Percentiles rank a stretch among this genome's conserved stretches.
Conservation (phyloP, 768 basidiomycete species). For the Suillus decipiens region DNA sequence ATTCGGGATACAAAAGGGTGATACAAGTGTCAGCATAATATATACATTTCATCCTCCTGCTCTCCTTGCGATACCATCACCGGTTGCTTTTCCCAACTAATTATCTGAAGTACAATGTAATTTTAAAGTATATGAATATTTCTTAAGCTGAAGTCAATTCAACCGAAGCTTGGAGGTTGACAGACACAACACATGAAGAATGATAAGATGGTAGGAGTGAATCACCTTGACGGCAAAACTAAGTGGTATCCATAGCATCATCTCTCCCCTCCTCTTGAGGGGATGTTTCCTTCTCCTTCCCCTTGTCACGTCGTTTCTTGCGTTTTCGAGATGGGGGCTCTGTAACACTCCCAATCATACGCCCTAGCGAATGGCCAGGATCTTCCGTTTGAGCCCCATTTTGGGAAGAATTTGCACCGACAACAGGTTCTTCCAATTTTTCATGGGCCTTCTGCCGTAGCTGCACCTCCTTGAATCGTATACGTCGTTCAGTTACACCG, state of each 20-base stretch:
- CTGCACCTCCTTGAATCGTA: conserved; percentile 73
- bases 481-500: conserved; percentile 64
- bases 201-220: neutral
- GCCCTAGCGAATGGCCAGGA: neutral
- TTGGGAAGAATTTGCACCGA: neutral
- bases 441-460: conserved; percentile 42
- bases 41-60: neutral
- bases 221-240: neutral
- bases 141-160: conserved; percentile 14
- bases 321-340: neutral
- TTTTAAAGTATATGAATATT: conserved; percentile 8
- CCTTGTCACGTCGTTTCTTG: conserved; percentile 2
- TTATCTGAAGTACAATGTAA: conserved; percentile 25
- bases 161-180: neutral
- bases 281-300: neutral
- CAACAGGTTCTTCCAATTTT: too few species aligned
- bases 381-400: neutral
- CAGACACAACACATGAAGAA: neutral
- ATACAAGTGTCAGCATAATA: neutral
- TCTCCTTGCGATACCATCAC: conserved; percentile 6
- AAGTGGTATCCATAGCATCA: conserved; percentile 1
- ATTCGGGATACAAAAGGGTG: neutral
- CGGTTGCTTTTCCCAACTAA: conserved; percentile 12
- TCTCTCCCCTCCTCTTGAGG: neutral
- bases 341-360: conserved; percentile 3